Evolutionary conservation across 345 rosid species (phyloP), one percentile per base, ranked within the genome.

Genomic region (Populus davidiana): DNA sequence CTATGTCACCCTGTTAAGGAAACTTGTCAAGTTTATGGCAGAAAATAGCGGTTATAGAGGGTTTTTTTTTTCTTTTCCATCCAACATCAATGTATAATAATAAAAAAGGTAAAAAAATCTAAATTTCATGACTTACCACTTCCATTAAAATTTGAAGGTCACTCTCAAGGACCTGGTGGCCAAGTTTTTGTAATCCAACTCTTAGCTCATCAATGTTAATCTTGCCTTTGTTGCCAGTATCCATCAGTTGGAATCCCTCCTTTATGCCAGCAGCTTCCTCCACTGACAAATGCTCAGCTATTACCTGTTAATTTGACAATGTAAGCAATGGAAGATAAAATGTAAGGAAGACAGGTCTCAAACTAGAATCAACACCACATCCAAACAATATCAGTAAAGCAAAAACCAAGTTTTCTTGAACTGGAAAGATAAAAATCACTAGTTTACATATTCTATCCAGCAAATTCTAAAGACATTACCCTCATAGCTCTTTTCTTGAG

Each of bases 401-500:
- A 12, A 59, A 50, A 4, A 64, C 63, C 52, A 67, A 67, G 10
- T 4, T 39, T 41, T 35, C 31, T 33, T 73, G 21, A 69, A 62
- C 17, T 49, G 43, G 14, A 78, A 64, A 65, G 6, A 5, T 39
- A 64, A 31, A 6, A n/a, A 23, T 59, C 16, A 20, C 35, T 39
- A 38, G 11, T 41, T 38, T 49, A 62, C 50, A 23, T 21, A 25
- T 27, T 33, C 47, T 33, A 54, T 31, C 36, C 36, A 69, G 20
- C n/a, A 56, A 31, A 16, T 44, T 29, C 14, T 1, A 2, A 41
- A 64, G 69, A 73, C 61, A n/a, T 52, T 78, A 82, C 85, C 85
- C 82, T 71, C 62, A 82, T 77, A 78, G 85, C 85, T 78, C 85
- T 82, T 75, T 82, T 82, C 85, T 82, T 82, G 69, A 82, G 85